Evolutionary conservation across 768 basidiomycete genomes (phyloP).

Genomic region (Naganishia randhawae): DNA sequence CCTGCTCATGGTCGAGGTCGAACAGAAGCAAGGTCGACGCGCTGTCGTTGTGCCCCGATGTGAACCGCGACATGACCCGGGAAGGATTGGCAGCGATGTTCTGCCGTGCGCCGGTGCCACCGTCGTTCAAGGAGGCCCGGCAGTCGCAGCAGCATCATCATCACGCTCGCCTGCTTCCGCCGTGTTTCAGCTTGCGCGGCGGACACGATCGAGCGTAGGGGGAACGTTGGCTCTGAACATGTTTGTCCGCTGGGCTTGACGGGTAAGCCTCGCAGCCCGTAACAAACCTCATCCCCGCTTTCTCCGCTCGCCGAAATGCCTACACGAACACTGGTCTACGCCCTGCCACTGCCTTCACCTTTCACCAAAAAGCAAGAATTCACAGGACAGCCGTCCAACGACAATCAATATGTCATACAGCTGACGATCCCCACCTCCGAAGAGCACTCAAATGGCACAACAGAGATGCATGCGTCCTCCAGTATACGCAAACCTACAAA

Average conservation of each 20-base stretch:
- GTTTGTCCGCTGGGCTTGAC: no score
- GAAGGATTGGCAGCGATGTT: not conserved
- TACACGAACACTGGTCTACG: not conserved
- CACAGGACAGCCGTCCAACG: not conserved
- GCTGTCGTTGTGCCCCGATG: not conserved
- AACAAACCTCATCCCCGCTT: not conserved
- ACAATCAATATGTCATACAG: constrained; percentile 4
- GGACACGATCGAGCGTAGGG: no score
- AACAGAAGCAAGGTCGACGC: not conserved
- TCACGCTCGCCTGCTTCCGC: no score
- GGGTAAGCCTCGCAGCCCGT: no score
- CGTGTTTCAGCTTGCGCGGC: no score
- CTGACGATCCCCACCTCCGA: constrained; percentile 5
- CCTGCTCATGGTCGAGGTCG: not conserved
- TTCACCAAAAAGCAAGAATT: not conserved
- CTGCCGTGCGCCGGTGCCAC: no score
- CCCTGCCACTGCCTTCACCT: not conserved
- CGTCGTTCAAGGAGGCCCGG: no score
- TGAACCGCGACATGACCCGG: not conserved
- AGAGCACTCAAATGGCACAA: not conserved
- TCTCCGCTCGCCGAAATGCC: not conserved
- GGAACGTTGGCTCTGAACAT: no score
- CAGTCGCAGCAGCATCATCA: no score
- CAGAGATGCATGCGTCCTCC: not conserved
- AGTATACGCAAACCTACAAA: not conserved